Evolutionary conservation across 768 basidiomycete genomes (phyloP).

Genomic region (Xerocomellus amylosporus): DNA sequence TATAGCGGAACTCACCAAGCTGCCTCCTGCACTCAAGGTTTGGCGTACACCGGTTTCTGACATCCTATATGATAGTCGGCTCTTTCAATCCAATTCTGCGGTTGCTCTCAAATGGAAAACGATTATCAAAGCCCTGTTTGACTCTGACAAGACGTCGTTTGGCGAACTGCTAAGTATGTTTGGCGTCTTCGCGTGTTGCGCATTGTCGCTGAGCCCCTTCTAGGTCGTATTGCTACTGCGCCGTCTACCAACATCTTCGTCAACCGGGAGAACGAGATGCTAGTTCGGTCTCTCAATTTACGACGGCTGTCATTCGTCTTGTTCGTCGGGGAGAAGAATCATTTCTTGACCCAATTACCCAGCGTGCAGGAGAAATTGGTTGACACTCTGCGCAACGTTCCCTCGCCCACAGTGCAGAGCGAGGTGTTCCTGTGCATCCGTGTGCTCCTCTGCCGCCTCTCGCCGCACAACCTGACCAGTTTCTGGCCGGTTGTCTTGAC

Average conservation of each 20-base stretch:
- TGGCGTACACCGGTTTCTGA: conserved; percentile 84
- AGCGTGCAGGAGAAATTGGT: conserved; percentile 97
- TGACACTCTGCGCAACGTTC: conserved; percentile 78
- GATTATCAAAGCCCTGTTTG: conserved; percentile 76
- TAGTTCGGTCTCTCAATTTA: conserved; percentile 79
- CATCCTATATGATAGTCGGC: conserved; percentile 76
- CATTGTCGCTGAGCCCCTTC: conserved; percentile 22
- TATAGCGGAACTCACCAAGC: conserved; percentile 72
- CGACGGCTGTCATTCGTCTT: conserved; percentile 84
- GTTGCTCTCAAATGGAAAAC: conserved; percentile 68
- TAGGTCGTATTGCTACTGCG: conserved; percentile 75
- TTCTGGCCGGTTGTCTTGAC: conserved; percentile 97
- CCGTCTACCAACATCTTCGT: conserved; percentile 97
- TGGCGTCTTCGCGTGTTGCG: conserved; percentile 24
- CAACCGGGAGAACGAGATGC: conserved; percentile 91
- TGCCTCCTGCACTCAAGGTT: conserved; percentile 74
- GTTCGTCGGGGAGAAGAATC: conserved; percentile 87
- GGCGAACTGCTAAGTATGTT: conserved; percentile 75
- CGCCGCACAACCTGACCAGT: conserved; percentile 86
- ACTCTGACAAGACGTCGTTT: conserved; percentile 83
- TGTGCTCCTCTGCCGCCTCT: conserved; percentile 85
- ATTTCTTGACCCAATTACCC: conserved; percentile 85
- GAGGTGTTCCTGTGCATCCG: conserved; percentile 95
- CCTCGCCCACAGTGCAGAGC: conserved; percentile 82
- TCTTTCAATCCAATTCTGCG: conserved; percentile 73